Evolutionary conservation across 768 basidiomycete species (phyloP).

Genomic region (Kwoniella pini): DNA sequence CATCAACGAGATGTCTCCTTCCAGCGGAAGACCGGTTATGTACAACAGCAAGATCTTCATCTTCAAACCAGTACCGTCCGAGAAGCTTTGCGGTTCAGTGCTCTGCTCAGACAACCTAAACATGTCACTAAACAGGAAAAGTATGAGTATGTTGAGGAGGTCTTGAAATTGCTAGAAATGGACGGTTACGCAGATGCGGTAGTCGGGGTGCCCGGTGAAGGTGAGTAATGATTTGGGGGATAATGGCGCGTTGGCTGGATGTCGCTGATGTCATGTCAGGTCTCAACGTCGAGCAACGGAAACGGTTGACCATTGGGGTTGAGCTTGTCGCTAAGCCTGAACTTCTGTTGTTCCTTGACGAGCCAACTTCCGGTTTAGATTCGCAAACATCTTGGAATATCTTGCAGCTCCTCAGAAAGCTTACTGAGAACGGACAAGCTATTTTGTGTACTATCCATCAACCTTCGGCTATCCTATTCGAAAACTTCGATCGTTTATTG

Average conservation of each 20-base stretch:
- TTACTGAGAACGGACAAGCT: slow-evolving; percentile 57
- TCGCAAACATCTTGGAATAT: slow-evolving; percentile 87
- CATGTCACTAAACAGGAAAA: slow-evolving; percentile 54
- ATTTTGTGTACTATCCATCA: slow-evolving; percentile 58
- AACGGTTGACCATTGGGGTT: slow-evolving; percentile 54
- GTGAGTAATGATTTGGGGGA: slow-evolving; percentile 36
- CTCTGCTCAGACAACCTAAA: slow-evolving; percentile 56
- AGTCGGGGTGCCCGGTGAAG: slow-evolving; percentile 54
- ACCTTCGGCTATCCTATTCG: slow-evolving; percentile 75
- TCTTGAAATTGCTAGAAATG: slow-evolving; percentile 57
- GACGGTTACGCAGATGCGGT: slow-evolving; percentile 51
- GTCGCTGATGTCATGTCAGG: slow-evolving; percentile 27
- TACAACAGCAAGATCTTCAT: slow-evolving; percentile 57
- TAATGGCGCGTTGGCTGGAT: neutral
- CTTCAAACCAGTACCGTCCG: slow-evolving; percentile 56
- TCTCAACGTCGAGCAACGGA: slow-evolving; percentile 45
- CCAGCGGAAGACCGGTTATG: slow-evolving; percentile 58
- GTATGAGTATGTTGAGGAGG: slow-evolving; percentile 56
- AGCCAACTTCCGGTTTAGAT: slow-evolving; percentile 61
- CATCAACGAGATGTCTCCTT: slow-evolving; percentile 55
- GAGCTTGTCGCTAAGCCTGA: slow-evolving; percentile 57
- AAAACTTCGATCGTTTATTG: slow-evolving; percentile 69
- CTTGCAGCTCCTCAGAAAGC: slow-evolving; percentile 58
- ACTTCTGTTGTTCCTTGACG: slow-evolving; percentile 59
- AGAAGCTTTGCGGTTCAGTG: slow-evolving; percentile 57